Conservation (phyloP, 148 eudicot species). For the Rhododendron simsii region DNA sequence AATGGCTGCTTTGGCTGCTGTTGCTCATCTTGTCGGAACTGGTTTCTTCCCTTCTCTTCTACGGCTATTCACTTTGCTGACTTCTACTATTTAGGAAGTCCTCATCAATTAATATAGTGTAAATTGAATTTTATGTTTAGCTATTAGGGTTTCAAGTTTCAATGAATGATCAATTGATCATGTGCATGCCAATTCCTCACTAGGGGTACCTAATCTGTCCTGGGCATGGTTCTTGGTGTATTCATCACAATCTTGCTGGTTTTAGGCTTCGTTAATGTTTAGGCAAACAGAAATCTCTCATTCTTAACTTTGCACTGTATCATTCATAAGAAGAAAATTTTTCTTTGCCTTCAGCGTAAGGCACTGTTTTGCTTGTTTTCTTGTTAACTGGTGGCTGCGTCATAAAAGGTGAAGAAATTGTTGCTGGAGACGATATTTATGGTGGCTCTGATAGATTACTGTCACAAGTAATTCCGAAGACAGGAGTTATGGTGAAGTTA, state of each 20-base stretch:
- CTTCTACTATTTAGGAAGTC: background rate
- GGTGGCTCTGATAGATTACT: too few species aligned
- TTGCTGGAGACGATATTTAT: too few species aligned
- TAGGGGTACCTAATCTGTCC: background rate
- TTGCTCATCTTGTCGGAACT: slow-evolving; percentile 77
- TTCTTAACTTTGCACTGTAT: background rate
- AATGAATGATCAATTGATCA: background rate
- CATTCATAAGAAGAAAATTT: background rate
- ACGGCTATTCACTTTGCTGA: background rate
- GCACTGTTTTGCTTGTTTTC: background rate
- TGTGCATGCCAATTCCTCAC: background rate
- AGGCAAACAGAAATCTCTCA: background rate
- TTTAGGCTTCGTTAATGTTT: background rate
- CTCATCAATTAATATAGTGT: background rate
- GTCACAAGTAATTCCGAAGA: too few species aligned
- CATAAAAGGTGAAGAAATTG: slow-evolving; percentile 75
- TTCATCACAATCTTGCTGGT: background rate
- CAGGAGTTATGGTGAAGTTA: too few species aligned
- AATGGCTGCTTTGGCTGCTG: slow-evolving; percentile 99
- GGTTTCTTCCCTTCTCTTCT: slow-evolving; percentile 37
- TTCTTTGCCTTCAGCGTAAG: background rate
- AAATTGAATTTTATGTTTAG: background rate
- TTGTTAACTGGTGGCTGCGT: background rate
- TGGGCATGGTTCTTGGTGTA: background rate
- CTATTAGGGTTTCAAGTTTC: background rate